Evolutionary conservation across 371 early-diverging fungal species (phyloP), one percentile per base, ranked within the genome.

Genomic region (Coemansia sp.): DNA sequence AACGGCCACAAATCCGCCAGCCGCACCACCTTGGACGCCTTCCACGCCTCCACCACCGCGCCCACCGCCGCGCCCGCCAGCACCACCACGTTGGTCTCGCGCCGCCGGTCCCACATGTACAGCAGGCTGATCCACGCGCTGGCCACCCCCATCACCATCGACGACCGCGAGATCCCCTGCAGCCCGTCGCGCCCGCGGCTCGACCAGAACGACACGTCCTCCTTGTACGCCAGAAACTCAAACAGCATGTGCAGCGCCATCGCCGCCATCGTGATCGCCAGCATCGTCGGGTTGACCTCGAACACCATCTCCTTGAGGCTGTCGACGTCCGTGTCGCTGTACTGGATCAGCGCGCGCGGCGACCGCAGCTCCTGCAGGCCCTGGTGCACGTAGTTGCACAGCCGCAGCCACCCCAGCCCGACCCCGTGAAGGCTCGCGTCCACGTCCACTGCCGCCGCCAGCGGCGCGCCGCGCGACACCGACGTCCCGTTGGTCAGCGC

Each of bases 191-290:
- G 65, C 59, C 76, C 50, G 41, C 72, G 69, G 16, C 40, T 41
- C 10, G 66, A 69, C 90, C 90, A 91, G 45, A 81, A 81, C 10
- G 65, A 35, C 42, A 78, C 75, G 76, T 88, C 90, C 52, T 88
- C 85, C 77, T 89, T 90, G 79, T 88, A 89, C 1, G 91, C 91
- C 59, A 91, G 65, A 58, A 88, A 85, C 68, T 90, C 90, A 74
- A 91, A 89, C 33, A 88, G 65, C 38, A 83, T 66, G 72, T 91
- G 91, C 43, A 91, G 61, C 1, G 87, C 52, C 39, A 87, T 85
- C 1, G 90, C 91, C 7, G 76, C 40, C 40, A 90, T 67, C 4
- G 91, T 91, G 11, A 89, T 65, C 0, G 67, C 81, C 30, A 85
- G 72, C 64, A 84, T 71, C 5, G 71, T 76, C 6, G 83, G 82